Evolutionary conservation across 2,329 filamentous ascomycete species (phyloP).

Genomic region (Calonectria fujianensis): DNA sequence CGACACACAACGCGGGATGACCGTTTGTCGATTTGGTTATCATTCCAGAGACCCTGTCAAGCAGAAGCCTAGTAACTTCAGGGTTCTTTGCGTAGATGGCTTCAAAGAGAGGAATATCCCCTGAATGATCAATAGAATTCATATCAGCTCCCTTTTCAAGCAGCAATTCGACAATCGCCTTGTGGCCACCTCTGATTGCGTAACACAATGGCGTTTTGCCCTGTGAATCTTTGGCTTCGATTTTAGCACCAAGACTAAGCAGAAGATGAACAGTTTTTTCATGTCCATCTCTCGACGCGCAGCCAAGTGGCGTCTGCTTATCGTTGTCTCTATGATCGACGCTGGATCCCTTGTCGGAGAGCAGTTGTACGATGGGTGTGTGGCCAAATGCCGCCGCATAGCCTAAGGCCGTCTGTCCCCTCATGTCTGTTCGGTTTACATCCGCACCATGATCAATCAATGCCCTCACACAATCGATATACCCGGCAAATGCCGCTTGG

Average conservation of each 20-base stretch:
- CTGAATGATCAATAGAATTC: not conserved
- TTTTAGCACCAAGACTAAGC: not conserved
- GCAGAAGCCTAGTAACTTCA: not conserved
- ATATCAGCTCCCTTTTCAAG: not conserved
- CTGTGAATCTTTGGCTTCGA: not conserved
- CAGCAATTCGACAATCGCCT: not conserved
- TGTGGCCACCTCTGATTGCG: not conserved
- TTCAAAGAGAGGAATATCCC: not conserved
- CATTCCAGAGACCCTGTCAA: not conserved
- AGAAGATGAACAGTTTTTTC: not conserved
- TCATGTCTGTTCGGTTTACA: not conserved
- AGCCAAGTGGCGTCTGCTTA: not conserved
- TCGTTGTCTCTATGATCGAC: not conserved
- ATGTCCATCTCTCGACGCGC: not conserved
- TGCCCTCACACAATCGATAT: not conserved
- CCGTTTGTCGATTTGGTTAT: not conserved
- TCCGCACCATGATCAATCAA: not conserved
- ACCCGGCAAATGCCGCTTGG: not conserved
- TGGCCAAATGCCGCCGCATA: conserved; percentile 1
- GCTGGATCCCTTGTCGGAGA: not conserved
- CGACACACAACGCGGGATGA: not conserved
- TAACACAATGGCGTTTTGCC: not conserved
- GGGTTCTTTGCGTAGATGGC: not conserved
- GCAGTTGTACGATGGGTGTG: not conserved
- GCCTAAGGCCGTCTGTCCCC: not conserved